Percentiles rank a stretch among this genome's conserved stretches.
Evolutionary conservation across 2,329 filamentous ascomycete species (phyloP).

Genomic region (Neopestalotiopsis rosae): DNA sequence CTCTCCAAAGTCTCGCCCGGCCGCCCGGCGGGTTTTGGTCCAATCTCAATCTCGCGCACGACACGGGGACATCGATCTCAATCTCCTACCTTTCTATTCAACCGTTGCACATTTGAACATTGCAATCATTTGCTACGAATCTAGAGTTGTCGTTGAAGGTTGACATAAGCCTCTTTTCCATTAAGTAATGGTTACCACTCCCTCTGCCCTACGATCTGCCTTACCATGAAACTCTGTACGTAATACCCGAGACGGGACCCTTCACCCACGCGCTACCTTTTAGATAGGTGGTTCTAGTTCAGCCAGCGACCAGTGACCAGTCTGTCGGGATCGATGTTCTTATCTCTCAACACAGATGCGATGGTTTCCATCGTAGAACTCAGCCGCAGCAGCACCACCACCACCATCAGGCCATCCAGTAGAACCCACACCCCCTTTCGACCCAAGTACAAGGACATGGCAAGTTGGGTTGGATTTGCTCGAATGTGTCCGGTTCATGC

Average conservation of each 20-base stretch:
- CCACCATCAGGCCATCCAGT: no score
- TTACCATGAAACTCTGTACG: constrained; percentile 8
- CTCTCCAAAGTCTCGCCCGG: background rate
- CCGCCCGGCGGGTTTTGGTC: background rate
- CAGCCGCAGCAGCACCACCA: background rate
- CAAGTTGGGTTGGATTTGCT: no score
- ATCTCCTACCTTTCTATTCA: background rate
- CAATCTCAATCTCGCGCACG: background rate
- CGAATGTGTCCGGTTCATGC: no score
- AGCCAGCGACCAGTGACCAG: background rate
- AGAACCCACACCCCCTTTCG: background rate
- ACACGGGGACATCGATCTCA: background rate
- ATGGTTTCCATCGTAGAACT: background rate
- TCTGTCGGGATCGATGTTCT: constrained; percentile 4
- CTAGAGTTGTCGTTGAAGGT: background rate
- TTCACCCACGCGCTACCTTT: constrained; percentile 4
- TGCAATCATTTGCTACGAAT: background rate
- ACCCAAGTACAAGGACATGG: background rate
- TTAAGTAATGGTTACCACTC: constrained; percentile 14
- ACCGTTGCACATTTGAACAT: background rate
- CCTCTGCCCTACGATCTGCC: constrained; percentile 8
- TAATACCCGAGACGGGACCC: constrained; percentile 13
- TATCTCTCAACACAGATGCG: constrained; percentile 1
- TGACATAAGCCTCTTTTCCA: constrained; percentile 12
- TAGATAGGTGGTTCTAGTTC: background rate